These are phyloP conservation scores for Gloeostereum incarnatum DNA, from an alignment of 768 basidiomycete genomes.

Conservation along the genomic window DNA sequence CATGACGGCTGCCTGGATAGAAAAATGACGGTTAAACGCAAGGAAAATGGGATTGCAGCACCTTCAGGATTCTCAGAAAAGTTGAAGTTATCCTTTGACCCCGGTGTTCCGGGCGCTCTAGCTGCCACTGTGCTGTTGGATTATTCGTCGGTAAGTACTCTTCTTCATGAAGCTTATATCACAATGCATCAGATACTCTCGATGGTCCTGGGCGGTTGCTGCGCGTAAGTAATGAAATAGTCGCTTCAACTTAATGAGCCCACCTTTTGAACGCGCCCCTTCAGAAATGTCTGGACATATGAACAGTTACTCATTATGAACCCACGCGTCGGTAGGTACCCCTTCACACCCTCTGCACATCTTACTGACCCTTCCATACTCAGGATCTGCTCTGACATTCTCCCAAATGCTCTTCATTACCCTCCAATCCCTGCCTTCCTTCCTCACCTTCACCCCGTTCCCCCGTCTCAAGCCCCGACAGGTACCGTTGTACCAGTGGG, in stretches of 20 bases:
- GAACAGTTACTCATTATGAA: conserved; percentile 66
- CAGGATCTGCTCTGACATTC: conserved; percentile 79
- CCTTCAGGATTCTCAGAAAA: too few relatives aligned
- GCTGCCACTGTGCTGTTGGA: conserved; percentile 27
- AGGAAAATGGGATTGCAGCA: too few relatives aligned
- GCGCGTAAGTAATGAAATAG: conserved; percentile 46
- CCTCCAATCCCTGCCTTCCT: conserved; percentile 53
- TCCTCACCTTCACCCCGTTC: conserved; percentile 34
- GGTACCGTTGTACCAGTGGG: conserved; percentile 64
- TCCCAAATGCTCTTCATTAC: conserved; percentile 79
- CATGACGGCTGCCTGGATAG: too few relatives aligned
- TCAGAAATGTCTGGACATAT: conserved; percentile 70
- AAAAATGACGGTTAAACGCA: too few relatives aligned
- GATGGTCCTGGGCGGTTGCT: conserved; percentile 77
- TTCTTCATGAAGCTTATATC: conserved; percentile 4
- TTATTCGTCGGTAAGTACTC: conserved; percentile 20
- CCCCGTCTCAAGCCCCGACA: conserved; percentile 55
- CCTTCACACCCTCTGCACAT: background rate
- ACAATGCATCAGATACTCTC: conserved; percentile 29
- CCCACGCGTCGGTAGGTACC: conserved; percentile 53
- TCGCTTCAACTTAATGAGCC: background rate
- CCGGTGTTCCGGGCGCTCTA: conserved; percentile 18
- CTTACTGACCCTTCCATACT: background rate
- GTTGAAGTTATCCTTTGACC: background rate
- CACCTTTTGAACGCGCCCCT: background rate